phyloP scores from a whole-genome alignment of 2,329 filamentous ascomycete species.

The Calcarisporium arbuscula region DNA sequence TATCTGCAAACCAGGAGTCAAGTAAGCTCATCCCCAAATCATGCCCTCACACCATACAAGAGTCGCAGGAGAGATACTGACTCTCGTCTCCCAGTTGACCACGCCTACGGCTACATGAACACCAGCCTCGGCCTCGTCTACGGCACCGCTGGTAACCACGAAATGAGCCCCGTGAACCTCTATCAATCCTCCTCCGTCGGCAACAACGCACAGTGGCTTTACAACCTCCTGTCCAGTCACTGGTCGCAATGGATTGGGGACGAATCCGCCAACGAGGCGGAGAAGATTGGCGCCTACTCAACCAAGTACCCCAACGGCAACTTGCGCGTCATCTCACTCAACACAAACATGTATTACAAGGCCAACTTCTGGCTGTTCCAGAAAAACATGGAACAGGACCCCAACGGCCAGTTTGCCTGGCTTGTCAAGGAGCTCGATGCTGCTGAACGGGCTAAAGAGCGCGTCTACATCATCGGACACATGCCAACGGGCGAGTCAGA shows the following conservation, averaged over 20 bases:
- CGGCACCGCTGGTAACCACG: constrained; percentile 51
- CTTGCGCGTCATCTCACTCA: constrained; percentile 52
- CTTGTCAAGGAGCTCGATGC: constrained; percentile 45
- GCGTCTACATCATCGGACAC: constrained; percentile 53
- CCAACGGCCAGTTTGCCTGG: constrained; percentile 46
- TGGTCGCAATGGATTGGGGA: constrained; percentile 43
- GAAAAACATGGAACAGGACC: constrained; percentile 40
- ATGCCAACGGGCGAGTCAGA: constrained; percentile 46
- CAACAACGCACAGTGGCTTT: constrained; percentile 44
- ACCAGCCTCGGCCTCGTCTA: constrained; percentile 38
- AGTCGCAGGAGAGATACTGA: too few relatives aligned
- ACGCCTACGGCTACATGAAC: constrained; percentile 42
- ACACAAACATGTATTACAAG: constrained; percentile 55
- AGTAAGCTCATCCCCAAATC: constrained; percentile 16
- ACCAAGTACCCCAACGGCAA: constrained; percentile 36
- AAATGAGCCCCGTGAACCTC: constrained; percentile 45
- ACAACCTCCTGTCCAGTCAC: constrained; percentile 37
- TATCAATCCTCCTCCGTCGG: constrained; percentile 36
- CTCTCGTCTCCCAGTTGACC: constrained; percentile 25
- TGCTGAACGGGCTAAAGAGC: constrained; percentile 44
- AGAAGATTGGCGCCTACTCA: constrained; percentile 43
- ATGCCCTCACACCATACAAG: constrained; percentile 2
- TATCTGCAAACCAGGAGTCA: constrained; percentile 21
- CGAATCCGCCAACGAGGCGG: constrained; percentile 21
- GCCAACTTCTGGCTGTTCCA: constrained; percentile 51